Base-by-base conservation (phyloP, 2,329 filamentous ascomycete species). In the Pseudogymnoascus sp. region DNA sequence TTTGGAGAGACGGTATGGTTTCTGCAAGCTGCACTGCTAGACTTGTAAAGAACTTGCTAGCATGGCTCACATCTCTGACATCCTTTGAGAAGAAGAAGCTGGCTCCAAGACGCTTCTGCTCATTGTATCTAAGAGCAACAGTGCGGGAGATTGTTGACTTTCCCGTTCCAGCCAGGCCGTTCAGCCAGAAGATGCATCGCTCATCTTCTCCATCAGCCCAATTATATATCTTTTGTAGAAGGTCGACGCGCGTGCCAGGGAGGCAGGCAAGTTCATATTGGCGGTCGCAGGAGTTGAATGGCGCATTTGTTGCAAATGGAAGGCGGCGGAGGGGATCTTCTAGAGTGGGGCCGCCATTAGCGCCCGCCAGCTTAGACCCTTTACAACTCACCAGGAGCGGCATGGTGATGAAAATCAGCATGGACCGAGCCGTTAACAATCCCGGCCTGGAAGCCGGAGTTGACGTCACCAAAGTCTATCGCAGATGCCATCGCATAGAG, bases 131-230 rank as follows among this genome's bases (percentile, higher is more conserved):
- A 9, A 62, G 66, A 21, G 74, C 71, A 15, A 77, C 63, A 1
- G 74, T 77, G 11, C 71, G 71, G 21, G 74, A 68, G 61, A 77
- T 72, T 1, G 73, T 76, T 1, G 72, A 74, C 62, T 74, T 75
- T 35, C 73, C 72, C 6, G 70, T 74, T n/a, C 75, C 75, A 3
- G 74, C 74, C 69, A 74, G 70, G 9, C 76, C 75, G n/a, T 70
- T 70, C 7, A 78, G 68, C 76, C 73, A 78, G 61, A 69, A 71
- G 31, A 72, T 70, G 26, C 65, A 64, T 17, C 60, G 61, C n/a
- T 63, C 26, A 59, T 17, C 66, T 61, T 65, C 19, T 28, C 59
- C 19, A 19, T 63, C 28, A 35, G 66, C 65, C 71, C 68, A 72
- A 5, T 63, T 28, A 28, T 50, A 28, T 62, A 72, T 69, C 42